Percentiles rank a stretch among this genome's conserved stretches.
Conservation (phyloP, 371 early-diverging fungal genomes). For the Blastocladiella emersonii region DNA sequence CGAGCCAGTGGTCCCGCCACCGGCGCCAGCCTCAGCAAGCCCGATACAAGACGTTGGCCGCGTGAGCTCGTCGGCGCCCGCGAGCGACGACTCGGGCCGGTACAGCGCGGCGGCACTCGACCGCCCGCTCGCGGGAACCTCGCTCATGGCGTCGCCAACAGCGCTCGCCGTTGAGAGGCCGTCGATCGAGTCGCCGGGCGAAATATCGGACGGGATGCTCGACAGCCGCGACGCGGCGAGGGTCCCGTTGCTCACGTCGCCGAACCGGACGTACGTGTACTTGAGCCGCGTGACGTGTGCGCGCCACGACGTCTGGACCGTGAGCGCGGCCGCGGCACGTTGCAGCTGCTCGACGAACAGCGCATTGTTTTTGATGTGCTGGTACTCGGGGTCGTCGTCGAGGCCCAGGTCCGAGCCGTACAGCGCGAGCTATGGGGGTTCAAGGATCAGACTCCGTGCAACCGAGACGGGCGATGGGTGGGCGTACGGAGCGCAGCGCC, state of each 20-base stretch:
- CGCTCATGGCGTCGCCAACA: too few relatives aligned
- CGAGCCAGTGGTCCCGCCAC: too few relatives aligned
- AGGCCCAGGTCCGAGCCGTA: background rate
- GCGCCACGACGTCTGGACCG: slow-evolving; percentile 21
- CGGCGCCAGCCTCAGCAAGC: too few relatives aligned
- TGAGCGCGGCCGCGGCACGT: slow-evolving; percentile 23
- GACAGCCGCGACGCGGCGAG: background rate
- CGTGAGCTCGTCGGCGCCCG: too few relatives aligned
- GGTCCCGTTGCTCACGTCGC: slow-evolving; percentile 7
- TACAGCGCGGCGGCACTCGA: too few relatives aligned
- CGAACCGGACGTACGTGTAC: slow-evolving; percentile 21
- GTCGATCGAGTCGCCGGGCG: too few relatives aligned
- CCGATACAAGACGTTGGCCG: too few relatives aligned
- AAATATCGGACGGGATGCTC: background rate
- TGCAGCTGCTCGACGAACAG: slow-evolving; percentile 21
- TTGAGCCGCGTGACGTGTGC: slow-evolving; percentile 21
- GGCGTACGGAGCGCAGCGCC: slow-evolving; percentile 18
- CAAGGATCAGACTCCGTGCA: slow-evolving; percentile 1
- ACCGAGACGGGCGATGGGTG: background rate
- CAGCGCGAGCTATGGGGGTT: background rate
- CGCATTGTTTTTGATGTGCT: slow-evolving; percentile 4
- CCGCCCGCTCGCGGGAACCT: too few relatives aligned
- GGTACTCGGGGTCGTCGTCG: background rate
- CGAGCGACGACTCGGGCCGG: too few relatives aligned
- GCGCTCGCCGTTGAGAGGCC: too few relatives aligned